Percentiles rank a stretch among this genome's conserved stretches.
phyloP scores from a whole-genome alignment of 2,329 filamentous ascomycete species.

The Cladophialophora exuberans region DNA sequence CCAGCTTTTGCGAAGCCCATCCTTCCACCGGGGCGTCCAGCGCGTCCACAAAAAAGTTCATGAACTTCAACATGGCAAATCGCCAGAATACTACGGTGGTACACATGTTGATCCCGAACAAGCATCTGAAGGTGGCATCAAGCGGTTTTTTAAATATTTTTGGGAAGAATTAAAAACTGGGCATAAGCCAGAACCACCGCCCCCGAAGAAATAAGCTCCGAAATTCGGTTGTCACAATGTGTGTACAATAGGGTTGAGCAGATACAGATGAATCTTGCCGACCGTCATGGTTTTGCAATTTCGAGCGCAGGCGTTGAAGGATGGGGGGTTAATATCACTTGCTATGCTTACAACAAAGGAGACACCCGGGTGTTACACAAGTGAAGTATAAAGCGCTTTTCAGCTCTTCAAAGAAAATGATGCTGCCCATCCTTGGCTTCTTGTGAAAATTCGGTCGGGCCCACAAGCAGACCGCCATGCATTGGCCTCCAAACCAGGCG shows the following conservation, averaged over 20 bases:
- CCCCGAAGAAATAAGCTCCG: constrained; percentile 20
- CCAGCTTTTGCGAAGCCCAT: constrained; percentile 45
- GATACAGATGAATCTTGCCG: too few relatives aligned
- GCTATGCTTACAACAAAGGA: too few relatives aligned
- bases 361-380: too few relatives aligned
- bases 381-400: too few relatives aligned
- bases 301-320: too few relatives aligned
- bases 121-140: constrained; percentile 33
- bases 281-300: too few relatives aligned
- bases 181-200: constrained; percentile 39
- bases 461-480: too few relatives aligned
- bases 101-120: constrained; percentile 42
- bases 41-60: constrained; percentile 47
- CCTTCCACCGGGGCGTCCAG: constrained; percentile 49
- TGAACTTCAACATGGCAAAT: constrained; percentile 45
- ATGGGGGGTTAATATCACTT: too few relatives aligned
- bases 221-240: neutral
- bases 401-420: too few relatives aligned
- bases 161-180: constrained; percentile 49
- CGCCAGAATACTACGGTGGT: constrained; percentile 48
- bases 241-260: neutral
- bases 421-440: too few relatives aligned
- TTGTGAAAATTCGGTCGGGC: too few relatives aligned
- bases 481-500: too few relatives aligned
- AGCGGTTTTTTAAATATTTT: constrained; percentile 44